Base-by-base conservation (phyloP, 148 eudicot genomes). In the Pouteria glomerata region DNA sequence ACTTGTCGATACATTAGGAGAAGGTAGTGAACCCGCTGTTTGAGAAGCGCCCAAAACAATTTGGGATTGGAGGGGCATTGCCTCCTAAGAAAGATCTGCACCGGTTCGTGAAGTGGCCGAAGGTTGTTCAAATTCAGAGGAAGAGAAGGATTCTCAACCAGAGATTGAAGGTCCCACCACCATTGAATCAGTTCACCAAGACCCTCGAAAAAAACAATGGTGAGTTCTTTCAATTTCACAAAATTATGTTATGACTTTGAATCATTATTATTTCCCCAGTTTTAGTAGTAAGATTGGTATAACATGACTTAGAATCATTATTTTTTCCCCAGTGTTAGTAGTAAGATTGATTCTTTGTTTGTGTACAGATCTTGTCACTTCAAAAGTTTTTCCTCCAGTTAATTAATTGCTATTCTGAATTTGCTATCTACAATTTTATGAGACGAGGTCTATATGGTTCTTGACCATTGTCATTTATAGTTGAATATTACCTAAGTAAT, bases 181-280 rank as follows among this genome's bases (percentile, higher is more conserved):
- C 85, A 8, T 77, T 81, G 78, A 79, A 83, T 72, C 86, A 83
- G 69, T 83, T 83, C 69, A 78, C 88, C 37, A 85, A 85, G 77
- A 85, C 84, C 29, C 82, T 85, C 2, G 86, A 85, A 69, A 85
- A 82, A 71, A 85, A 82, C 63, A 75, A 82, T 18, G 88, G 88
- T 82, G 15, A 71, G 74, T 39, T 39, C 27, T 57, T 16, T 8
- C 42, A 18, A 41, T 29, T 37, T 15, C 16, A 33, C 8, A 42
- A 15, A 44, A 26, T 11, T 6, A 27, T 42, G 10, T 10, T 61
- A n/a, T 35, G 4, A 7, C 29, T 1, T 64, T n/a, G 68, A 39
- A 65, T 65, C 44, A 34, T 63, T 23, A 4, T 24, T 7, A 41
- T 6, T 27, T 1, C 8, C 39, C 39, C 7, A 3, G 21, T 44